These are phyloP conservation scores for Suillus americanus DNA, from an alignment of 768 basidiomycete genomes.

Conservation along the genomic window DNA sequence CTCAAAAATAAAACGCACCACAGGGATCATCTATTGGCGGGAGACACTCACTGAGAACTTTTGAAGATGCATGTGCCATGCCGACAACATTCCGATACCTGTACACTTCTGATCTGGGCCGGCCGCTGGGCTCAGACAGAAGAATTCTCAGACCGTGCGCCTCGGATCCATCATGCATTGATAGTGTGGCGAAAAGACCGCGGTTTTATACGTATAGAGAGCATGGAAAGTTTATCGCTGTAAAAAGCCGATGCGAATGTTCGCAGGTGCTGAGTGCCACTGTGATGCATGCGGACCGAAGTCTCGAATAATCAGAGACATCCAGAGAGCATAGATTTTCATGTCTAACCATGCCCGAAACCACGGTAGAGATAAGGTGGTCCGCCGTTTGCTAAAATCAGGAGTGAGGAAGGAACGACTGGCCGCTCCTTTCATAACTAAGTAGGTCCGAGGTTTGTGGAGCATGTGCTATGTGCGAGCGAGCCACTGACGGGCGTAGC, in stretches of 20 bases:
- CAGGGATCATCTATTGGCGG: neutral
- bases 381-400: neutral
- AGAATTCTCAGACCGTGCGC: neutral
- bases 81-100: neutral
- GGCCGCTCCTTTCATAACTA: neutral
- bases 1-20: neutral
- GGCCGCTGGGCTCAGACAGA: neutral
- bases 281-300: neutral
- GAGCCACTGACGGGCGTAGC: too few relatives aligned
- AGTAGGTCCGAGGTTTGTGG: neutral
- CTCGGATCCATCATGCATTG: neutral
- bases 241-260: neutral
- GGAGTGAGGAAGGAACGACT: neutral
- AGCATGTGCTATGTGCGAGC: too few relatives aligned
- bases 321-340: neutral
- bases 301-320: neutral
- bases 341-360: neutral
- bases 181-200: neutral
- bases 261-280: neutral
- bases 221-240: neutral
- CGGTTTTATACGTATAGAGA: neutral
- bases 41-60: neutral
- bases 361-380: neutral
- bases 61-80: neutral
- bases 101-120: neutral